Evolutionary conservation across 2,329 filamentous ascomycete genomes (phyloP), one percentile per base, ranked within the genome.

Genomic region (Diaporthe vexans): DNA sequence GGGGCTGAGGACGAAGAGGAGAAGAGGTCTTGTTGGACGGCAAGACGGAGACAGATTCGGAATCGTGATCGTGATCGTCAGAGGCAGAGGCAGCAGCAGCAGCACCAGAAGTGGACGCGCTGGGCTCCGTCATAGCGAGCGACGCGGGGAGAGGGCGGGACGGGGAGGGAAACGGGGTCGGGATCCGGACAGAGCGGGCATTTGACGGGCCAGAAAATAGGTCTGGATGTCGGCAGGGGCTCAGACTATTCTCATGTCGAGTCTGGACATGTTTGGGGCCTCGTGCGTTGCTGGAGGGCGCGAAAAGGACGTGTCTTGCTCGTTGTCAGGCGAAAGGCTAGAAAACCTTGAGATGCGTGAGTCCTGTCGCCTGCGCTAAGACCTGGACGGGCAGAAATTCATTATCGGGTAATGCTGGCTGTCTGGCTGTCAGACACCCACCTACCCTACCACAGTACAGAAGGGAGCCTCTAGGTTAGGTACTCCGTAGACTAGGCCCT

Each of bases 51-150:
- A 21, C 46, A 48, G 46, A 51, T 48, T 48, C 40, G 40, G 40
- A 19, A 17, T 43, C 40, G 19, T 40, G 21, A 67, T 63, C 40
- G 19, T 40, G 26, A 59, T 63, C 17, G 21, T 61, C 56, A 52
- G 51, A 40, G n/a, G 52, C 57, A 35, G 71, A 40, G 56, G 46
- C 58, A 48, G 59, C 17, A 21, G 59, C 37, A 67, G 71, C 29
- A 35, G 72, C 56, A 52, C 48, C 48, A 72, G 69, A 51, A 71
- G 68, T 63, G 63, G 74, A 76, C 74, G 74, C 72, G 74, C 54
- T 76, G 88, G 84, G 89, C 85, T 86, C 86, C 84, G 87, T 88
- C 89, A 91, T 91, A 86, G 85, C 89, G 85, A 82, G 81, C 81
- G 79, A 79, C 57, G 80, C 81, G 81, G 80, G 81, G 82, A 79